A percentile compares a stretch with the other conserved stretches of the same genome.
phyloP scores from a whole-genome alignment of 2,329 filamentous ascomycete species.

The Fusarium sp. region DNA sequence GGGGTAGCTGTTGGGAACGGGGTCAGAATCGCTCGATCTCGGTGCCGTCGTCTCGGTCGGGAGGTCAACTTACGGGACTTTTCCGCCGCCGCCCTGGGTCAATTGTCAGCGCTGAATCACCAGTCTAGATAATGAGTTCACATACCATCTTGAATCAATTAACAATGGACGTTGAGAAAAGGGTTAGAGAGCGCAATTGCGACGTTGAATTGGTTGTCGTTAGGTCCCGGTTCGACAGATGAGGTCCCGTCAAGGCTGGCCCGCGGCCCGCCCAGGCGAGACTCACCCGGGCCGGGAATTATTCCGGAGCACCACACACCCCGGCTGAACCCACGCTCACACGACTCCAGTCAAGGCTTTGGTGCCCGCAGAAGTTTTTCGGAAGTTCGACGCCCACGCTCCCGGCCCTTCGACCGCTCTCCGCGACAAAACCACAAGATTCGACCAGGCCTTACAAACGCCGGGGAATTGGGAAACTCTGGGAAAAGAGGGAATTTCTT shows the following conservation, averaged over 20 bases:
- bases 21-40: constrained; percentile 33
- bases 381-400: constrained; percentile 20
- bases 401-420: constrained; percentile 26
- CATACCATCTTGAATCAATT: constrained; percentile 68
- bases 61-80: constrained; percentile 63
- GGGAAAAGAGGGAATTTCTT: constrained; percentile 32
- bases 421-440: constrained; percentile 13
- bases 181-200: constrained; percentile 47
- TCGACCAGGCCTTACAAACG: constrained; percentile 8
- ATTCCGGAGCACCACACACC: constrained; percentile 29
- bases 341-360: constrained; percentile 45
- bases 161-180: constrained; percentile 49
- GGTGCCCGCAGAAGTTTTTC: constrained; percentile 52
- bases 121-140: not conserved
- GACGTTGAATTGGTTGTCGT: constrained; percentile 39
- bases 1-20: constrained; percentile 74
- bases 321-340: constrained; percentile 44
- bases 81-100: constrained; percentile 78
- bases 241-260: constrained; percentile 32
- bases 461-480: constrained; percentile 26
- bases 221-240: constrained; percentile 23
- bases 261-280: constrained; percentile 6
- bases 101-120: constrained; percentile 53
- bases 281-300: constrained; percentile 40
- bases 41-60: constrained; percentile 27